phyloP scores from a whole-genome alignment of 2,329 filamentous ascomycete genomes.

The Fusarium proliferatum region DNA sequence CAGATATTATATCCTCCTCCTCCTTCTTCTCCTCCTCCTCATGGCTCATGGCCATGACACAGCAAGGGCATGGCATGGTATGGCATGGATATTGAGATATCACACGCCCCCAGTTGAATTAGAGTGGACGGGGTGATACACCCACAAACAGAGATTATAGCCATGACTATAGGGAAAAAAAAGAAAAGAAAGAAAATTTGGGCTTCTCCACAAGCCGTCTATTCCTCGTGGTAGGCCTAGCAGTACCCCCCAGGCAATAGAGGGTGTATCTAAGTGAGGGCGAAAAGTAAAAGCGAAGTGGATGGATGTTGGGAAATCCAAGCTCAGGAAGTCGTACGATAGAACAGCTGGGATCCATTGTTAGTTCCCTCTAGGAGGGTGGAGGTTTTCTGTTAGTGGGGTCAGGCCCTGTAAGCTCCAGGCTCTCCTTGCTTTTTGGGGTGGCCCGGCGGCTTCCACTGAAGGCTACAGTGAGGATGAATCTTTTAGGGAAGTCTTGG shows the following conservation, averaged over 20 bases:
- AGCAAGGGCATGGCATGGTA: conserved; percentile 17
- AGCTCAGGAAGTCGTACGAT: conserved; percentile 44
- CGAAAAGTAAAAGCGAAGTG: not conserved
- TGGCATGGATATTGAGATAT: conserved; percentile 9
- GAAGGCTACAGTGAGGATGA: not conserved
- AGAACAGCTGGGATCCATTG: conserved; percentile 13
- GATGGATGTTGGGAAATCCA: conserved; percentile 10
- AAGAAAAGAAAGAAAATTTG: conserved; percentile 26
- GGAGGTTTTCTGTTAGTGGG: conserved; percentile 1
- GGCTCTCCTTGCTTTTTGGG: conserved; percentile 18
- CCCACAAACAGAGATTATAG: conserved; percentile 29
- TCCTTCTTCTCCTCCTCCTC: not conserved
- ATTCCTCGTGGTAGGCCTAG: conserved; percentile 39
- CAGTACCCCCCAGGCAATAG: not conserved
- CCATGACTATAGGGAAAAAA: not conserved
- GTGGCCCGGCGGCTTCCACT: conserved; percentile 10
- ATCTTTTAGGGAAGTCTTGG: conserved; percentile 10
- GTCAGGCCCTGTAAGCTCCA: not conserved
- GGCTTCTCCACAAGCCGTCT: conserved; percentile 45
- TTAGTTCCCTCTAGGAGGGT: conserved; percentile 2
- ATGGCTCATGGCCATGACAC: conserved; percentile 10
- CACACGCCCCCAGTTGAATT: conserved; percentile 26
- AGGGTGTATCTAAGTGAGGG: conserved; percentile 14
- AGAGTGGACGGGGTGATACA: conserved; percentile 21
- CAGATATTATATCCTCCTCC: conserved; percentile 42